A percentile compares a stretch with the other conserved stretches of the same genome.
Evolutionary conservation across 1,284 basidiomycete species (phyloP).

Genomic region (Cystobasidium sp.): DNA sequence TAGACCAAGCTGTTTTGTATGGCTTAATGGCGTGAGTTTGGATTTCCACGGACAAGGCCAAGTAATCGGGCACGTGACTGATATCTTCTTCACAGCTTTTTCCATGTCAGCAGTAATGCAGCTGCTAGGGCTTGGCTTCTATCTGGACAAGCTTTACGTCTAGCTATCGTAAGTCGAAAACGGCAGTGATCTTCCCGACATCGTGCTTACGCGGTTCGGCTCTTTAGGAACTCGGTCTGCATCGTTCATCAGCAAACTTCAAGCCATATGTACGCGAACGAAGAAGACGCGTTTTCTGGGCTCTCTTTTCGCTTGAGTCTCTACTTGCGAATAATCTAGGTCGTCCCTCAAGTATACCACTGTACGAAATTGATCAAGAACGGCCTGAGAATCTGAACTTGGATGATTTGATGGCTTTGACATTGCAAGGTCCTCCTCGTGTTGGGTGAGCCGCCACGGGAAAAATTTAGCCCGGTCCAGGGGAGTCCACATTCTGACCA

Average conservation of each 20-base stretch:
- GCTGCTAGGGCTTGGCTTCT: constrained; percentile 43
- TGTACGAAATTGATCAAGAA: constrained; percentile 41
- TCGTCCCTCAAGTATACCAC: constrained; percentile 27
- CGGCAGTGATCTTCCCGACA: not conserved
- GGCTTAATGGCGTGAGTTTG: constrained; percentile 34
- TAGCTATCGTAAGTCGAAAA: constrained; percentile 28
- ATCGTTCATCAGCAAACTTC: constrained; percentile 34
- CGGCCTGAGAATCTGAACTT: constrained; percentile 19
- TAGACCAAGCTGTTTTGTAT: constrained; percentile 37
- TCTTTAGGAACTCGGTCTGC: constrained; percentile 26
- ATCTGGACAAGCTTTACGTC: constrained; percentile 33
- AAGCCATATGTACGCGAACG: constrained; percentile 33
- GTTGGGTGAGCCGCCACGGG: constrained; percentile 1
- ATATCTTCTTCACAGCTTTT: constrained; percentile 6
- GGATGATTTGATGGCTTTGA: constrained; percentile 15
- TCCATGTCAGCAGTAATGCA: constrained; percentile 30
- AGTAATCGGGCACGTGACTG: not conserved
- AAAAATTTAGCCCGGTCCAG: not conserved
- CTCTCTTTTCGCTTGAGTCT: constrained; percentile 39
- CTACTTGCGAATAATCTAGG: constrained; percentile 40
- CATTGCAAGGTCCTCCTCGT: not conserved
- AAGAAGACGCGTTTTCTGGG: constrained; percentile 37
- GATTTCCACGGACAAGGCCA: no score
- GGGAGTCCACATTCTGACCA: not conserved
- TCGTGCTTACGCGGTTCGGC: not conserved